These are phyloP conservation scores for Begonia masoniana DNA, from an alignment of 306 rosid genomes.

Conservation along the genomic window DNA sequence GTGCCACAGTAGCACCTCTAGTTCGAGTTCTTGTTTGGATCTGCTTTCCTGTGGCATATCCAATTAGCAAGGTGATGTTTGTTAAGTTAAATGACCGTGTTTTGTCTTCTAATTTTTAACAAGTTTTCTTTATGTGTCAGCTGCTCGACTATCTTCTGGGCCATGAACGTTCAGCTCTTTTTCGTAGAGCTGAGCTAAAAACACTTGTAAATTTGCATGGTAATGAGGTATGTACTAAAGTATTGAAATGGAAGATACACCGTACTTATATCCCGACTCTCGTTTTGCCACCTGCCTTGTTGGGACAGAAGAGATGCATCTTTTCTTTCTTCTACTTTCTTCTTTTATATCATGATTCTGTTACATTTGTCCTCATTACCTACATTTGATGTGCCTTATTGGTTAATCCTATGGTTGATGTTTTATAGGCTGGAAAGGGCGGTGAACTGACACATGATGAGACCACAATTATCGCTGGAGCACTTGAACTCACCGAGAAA, in stretches of 20 bases:
- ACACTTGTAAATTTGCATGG: slow-evolving; percentile 90
- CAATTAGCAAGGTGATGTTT: slow-evolving; percentile 76
- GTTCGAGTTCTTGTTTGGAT: slow-evolving; percentile 83
- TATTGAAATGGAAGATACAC: background rate
- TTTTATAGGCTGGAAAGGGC: slow-evolving; percentile 90
- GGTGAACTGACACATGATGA: slow-evolving; percentile 94
- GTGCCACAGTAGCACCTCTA: slow-evolving; percentile 68
- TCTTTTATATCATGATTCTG: no score
- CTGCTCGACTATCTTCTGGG: slow-evolving; percentile 77
- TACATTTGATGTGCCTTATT: background rate
- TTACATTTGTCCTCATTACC: no score
- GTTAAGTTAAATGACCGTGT: background rate
- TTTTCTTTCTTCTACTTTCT: no score
- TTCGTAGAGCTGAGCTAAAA: slow-evolving; percentile 96
- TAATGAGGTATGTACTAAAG: slow-evolving; percentile 45
- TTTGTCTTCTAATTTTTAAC: background rate
- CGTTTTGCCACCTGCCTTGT: no score
- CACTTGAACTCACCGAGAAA: slow-evolving; percentile 72
- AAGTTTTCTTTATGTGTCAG: slow-evolving; percentile 25
- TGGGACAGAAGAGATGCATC: no score
- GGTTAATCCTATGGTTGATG: slow-evolving; percentile 9
- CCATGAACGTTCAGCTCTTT: slow-evolving; percentile 57
- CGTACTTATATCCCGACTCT: background rate
- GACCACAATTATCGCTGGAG: slow-evolving; percentile 99
- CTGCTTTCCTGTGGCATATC: slow-evolving; percentile 78